phyloP scores from a whole-genome alignment of 805 yeast species.

The Crinitomyces ghanaensis region DNA sequence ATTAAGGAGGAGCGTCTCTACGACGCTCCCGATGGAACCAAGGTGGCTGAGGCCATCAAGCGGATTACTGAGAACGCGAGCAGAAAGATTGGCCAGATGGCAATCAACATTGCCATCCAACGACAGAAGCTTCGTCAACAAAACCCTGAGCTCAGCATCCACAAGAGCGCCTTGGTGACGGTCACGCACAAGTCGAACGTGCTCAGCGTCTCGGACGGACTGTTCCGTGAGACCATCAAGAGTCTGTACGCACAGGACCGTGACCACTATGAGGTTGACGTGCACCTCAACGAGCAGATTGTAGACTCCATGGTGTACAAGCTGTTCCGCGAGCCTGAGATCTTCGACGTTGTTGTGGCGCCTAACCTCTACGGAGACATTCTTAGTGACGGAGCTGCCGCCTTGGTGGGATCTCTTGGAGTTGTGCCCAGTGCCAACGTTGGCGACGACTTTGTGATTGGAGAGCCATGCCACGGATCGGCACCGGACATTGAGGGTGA shows the following conservation, averaged over 20 bases:
- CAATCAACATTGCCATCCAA: slow-evolving; percentile 84
- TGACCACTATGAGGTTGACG: slow-evolving; percentile 40
- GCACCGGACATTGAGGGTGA: slow-evolving; percentile 98
- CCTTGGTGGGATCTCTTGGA: slow-evolving; percentile 92
- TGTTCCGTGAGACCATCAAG: slow-evolving; percentile 82
- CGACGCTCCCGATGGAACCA: slow-evolving; percentile 67
- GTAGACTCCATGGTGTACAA: slow-evolving; percentile 99
- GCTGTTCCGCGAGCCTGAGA: slow-evolving; percentile 96
- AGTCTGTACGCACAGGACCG: slow-evolving; percentile 46
- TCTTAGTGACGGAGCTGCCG: slow-evolving; percentile 90
- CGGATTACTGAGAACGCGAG: slow-evolving; percentile 88
- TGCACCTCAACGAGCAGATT: slow-evolving; percentile 84
- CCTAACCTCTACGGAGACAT: slow-evolving; percentile 98
- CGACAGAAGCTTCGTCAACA: slow-evolving; percentile 69
- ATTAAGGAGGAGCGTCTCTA: slow-evolving; percentile 82
- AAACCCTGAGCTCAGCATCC: slow-evolving; percentile 24
- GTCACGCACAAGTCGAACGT: slow-evolving; percentile 97
- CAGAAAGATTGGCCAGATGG: slow-evolving; percentile 76
- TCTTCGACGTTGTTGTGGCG: slow-evolving; percentile 96
- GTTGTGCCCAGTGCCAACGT: slow-evolving; percentile 98
- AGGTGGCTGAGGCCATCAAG: slow-evolving; percentile 95
- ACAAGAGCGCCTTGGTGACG: slow-evolving; percentile 62
- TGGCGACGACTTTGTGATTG: slow-evolving; percentile 91
- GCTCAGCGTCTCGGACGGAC: slow-evolving; percentile 82
- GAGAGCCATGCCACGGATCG: slow-evolving; percentile 99